These are phyloP conservation scores for Tilletia indica DNA, from an alignment of 1,284 basidiomycete species.

Conservation along the genomic window DNA sequence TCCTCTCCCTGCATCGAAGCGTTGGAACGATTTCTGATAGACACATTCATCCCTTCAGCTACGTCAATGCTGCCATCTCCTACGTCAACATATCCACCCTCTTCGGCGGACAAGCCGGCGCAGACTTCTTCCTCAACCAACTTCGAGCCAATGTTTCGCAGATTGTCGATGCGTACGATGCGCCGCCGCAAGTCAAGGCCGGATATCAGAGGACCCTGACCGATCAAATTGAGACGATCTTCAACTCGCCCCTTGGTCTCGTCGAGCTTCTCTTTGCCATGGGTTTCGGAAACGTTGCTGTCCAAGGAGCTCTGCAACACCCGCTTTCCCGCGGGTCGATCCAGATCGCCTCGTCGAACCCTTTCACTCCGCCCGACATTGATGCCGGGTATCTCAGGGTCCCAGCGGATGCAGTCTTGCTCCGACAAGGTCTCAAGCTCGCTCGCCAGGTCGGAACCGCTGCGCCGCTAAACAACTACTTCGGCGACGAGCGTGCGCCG, in stretches of 20 bases:
- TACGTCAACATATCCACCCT: conserved; percentile 41
- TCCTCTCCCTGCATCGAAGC: no score
- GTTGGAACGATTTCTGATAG: no score
- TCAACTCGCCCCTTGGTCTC: conserved; percentile 28
- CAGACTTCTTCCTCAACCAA: conserved; percentile 3
- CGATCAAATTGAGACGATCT: conserved; percentile 56
- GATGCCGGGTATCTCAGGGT: conserved; percentile 45
- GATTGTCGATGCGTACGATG: conserved; percentile 60
- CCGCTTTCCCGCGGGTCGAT: conserved; percentile 50
- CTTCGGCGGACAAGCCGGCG: neutral
- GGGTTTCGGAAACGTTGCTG: conserved; percentile 32
- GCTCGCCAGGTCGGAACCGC: conserved; percentile 36
- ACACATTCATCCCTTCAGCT: neutral
- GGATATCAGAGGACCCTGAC: conserved; percentile 69
- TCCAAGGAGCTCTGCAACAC: conserved; percentile 44
- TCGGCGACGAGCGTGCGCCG: conserved; percentile 27
- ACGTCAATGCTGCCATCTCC: conserved; percentile 43
- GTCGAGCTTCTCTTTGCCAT: conserved; percentile 47
- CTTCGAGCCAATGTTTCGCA: conserved; percentile 47
- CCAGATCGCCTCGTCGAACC: conserved; percentile 34
- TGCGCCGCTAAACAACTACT: conserved; percentile 28
- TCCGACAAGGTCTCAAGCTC: conserved; percentile 39
- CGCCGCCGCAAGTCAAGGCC: conserved; percentile 62
- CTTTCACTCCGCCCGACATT: conserved; percentile 39
- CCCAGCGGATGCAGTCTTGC: conserved; percentile 35